Base-by-base conservation (phyloP, 2,329 filamentous ascomycete genomes). In the Penicillium polonicum region DNA sequence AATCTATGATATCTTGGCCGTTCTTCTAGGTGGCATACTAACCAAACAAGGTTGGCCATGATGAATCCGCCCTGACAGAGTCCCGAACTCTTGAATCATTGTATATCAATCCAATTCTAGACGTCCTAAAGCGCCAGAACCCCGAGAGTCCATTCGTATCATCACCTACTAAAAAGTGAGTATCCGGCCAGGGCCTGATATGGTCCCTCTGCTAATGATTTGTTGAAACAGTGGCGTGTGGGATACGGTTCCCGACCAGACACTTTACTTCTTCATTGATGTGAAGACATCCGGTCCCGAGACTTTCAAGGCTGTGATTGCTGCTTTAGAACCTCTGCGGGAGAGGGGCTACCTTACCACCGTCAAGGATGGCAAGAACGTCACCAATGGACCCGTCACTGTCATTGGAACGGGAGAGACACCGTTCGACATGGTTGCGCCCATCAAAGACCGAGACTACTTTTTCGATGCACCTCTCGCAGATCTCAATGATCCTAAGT, bases 241-340 rank as follows among this genome's bases (percentile, higher is more conserved):
- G 67, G 85, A 88, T 70, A 83, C 83, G 1, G 67, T 68, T 35
- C 68, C 74, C 1, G 76, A 70, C 6, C 84, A 87, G 69, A 87
- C 85, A 0, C 76, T 88, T 6, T 87, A 86, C 73, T 77, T 88
- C 46, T 87, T 86, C 71, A 81, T 88, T 57, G 85, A 88, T 66
- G 66, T 86, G 57, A 88, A 88, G 71, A 87, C 85, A 0, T 73
- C 79, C 36, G 84, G 84, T 6, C 65, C 72, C 0, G 76, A 76
- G 33, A 85, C 85, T 1, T 87, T 82, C 76, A 75, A 83, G 2
- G 78, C 76, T 35, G 84, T 86, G 2, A 74, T 86, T 36, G 65
- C 77, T 25, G 84, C 83, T 0, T 75, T 88, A 1, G 73, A 83
- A 48, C 85, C 85, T 1, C 77, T 88, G 4, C 79, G 82, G n/a